Evolutionary conservation across 192 early-diverging fungal genomes (phyloP), one percentile per base, ranked within the genome.

Genomic region (Fimicolochytrium jonesii): DNA sequence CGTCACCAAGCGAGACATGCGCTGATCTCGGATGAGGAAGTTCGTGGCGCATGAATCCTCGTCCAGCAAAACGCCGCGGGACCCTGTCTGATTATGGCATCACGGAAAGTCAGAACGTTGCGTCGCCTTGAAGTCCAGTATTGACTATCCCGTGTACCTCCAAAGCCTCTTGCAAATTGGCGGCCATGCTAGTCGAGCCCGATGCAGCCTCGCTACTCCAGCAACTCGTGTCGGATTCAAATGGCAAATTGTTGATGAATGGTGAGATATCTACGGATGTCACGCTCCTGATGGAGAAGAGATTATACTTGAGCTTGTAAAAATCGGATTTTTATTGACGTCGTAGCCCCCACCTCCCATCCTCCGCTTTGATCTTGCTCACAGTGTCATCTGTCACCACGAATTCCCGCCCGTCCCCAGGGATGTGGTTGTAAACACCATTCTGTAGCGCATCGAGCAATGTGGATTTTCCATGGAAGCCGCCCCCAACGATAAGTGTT

Each of bases 21-120:
- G 75, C 13, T 56, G 42, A 39, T 84, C 82, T 9, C 78, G 77
- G 29, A 82, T 69, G n/a, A 84, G 64, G 56, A 84, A 84, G 52
- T 84, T 84, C 10, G 80, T 84, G 17, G 82, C 82, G 22, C 80
- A 82, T 1, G 80, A 82, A 53, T 84, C 82, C 45, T 84, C 82
- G 54, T 84, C 82, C 48, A 80, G 75, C 23, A 81, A 45, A 7
- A 84, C 54, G 0, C 67, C 67, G 1, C 62, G 57, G 11, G 67
- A 66, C 6, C 70, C 70, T 0, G 69, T 59, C 56, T 82, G 77
- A 28, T 80, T n/a, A 51, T n/a, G n/a, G n/a, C n/a, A n/a, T n/a
- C n/a, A n/a, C n/a, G n/a, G n/a, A n/a, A n/a, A n/a, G n/a, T n/a
- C n/a, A n/a, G n/a, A n/a, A n/a, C n/a, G n/a, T n/a, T n/a, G n/a